A percentile compares a stretch with the other conserved stretches of the same genome.
These are phyloP conservation scores for Diplodia mutila DNA, from an alignment of 2,329 filamentous ascomycete species.

Conservation along the genomic window DNA sequence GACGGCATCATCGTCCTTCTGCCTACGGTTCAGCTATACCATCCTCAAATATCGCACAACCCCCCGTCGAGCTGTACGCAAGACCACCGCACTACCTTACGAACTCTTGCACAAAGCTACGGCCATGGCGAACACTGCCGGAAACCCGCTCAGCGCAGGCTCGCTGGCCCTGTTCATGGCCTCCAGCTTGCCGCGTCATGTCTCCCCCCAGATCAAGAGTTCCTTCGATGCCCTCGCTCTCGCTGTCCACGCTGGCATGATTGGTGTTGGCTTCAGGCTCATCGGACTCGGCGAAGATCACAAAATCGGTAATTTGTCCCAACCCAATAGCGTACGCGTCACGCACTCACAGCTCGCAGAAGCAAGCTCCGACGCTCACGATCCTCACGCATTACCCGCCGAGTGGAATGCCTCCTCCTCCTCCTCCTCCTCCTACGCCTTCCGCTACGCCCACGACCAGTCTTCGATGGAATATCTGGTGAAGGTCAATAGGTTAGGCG, in stretches of 20 bases:
- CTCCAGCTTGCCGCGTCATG: constrained; percentile 46
- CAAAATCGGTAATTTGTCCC: constrained; percentile 59
- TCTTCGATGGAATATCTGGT: constrained; percentile 83
- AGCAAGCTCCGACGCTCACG: constrained; percentile 59
- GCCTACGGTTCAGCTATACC: background rate
- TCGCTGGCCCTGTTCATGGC: constrained; percentile 51
- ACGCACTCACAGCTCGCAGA: constrained; percentile 48
- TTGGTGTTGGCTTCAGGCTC: constrained; percentile 77
- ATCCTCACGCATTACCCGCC: constrained; percentile 65
- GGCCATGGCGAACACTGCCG: constrained; percentile 23
- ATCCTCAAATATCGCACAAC: background rate
- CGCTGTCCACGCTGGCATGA: constrained; percentile 81
- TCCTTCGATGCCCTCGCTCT: constrained; percentile 83
- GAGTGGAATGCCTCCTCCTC: constrained; percentile 79
- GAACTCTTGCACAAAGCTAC: background rate
- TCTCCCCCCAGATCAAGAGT: constrained; percentile 58
- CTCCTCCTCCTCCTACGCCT: constrained; percentile 71
- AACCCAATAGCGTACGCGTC: constrained; percentile 24
- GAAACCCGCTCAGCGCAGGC: constrained; percentile 47
- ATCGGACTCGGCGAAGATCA: constrained; percentile 85
- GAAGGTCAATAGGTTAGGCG: constrained; percentile 79
- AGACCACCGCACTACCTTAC: background rate
- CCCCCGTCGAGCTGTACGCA: background rate
- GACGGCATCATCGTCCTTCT: constrained; percentile 8
- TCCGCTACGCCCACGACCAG: constrained; percentile 84